Conservation (phyloP, 768 basidiomycete species). For the Harrya chromipes region DNA sequence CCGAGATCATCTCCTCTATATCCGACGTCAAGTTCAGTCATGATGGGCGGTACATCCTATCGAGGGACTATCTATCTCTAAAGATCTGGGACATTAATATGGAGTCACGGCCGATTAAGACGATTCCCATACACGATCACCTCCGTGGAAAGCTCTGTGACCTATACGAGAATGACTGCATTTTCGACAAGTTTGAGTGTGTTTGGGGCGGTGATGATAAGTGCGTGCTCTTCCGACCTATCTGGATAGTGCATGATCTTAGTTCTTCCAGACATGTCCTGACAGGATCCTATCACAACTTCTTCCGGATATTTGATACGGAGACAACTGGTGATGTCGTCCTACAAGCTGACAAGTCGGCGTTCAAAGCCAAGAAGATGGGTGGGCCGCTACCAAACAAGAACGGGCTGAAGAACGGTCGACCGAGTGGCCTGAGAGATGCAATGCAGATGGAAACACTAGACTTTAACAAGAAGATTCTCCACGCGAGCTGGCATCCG, state of each 20-base stretch:
- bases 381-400: constrained; percentile 80
- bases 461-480: constrained; percentile 97
- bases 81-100: constrained; percentile 99
- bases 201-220: constrained; percentile 95
- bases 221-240: constrained; percentile 49
- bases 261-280: constrained; percentile 72
- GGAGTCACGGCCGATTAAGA: constrained; percentile 95
- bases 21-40: constrained; percentile 99
- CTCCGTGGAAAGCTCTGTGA: constrained; percentile 96
- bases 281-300: constrained; percentile 99
- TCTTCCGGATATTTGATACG: constrained; percentile 98
- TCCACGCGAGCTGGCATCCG: constrained; percentile 97
- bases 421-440: constrained; percentile 68
- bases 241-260: constrained; percentile 7
- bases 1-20: constrained; percentile 98
- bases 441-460: constrained; percentile 83
- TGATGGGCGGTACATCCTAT: constrained; percentile 95
- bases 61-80: constrained; percentile 94
- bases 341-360: constrained; percentile 97
- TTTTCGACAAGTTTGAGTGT: constrained; percentile 99
- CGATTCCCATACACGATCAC: constrained; percentile 98
- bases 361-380: constrained; percentile 99
- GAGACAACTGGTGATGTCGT: constrained; percentile 87
- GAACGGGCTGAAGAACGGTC: constrained; percentile 71
- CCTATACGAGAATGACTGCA: constrained; percentile 99